These are phyloP conservation scores for Tuber magnatum DNA, from an alignment of 495 filamentous ascomycete genomes.

Conservation along the genomic window DNA sequence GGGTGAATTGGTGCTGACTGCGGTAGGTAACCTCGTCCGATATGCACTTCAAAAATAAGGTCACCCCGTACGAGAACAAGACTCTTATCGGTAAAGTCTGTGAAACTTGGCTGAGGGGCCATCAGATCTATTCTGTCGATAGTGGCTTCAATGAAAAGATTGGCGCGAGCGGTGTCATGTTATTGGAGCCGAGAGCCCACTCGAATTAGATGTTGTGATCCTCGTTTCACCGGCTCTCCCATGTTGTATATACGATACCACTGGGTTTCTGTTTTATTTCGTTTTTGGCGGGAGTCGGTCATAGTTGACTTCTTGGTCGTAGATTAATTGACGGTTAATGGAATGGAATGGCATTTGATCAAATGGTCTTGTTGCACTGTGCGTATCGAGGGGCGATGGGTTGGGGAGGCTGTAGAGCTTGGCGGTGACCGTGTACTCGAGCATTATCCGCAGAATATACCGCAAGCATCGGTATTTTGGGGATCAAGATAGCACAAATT, in stretches of 20 bases:
- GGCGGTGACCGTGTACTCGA: neutral
- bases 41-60: conserved; percentile 95
- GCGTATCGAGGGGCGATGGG: neutral
- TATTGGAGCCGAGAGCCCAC: conserved; percentile 43
- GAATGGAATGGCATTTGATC: neutral
- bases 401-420: neutral
- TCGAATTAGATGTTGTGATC: conserved; percentile 9
- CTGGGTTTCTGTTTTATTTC: neutral
- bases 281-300: neutral
- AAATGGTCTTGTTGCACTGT: neutral
- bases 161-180: conserved; percentile 53
- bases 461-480: neutral
- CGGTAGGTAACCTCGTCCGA: conserved; percentile 41
- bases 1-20: neutral
- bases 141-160: conserved; percentile 56
- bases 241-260: neutral
- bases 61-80: conserved; percentile 84
- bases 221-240: neutral
- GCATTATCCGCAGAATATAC: neutral
- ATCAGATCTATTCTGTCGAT: conserved; percentile 59
- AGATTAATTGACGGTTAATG: neutral
- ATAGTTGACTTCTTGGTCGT: neutral
- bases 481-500: neutral
- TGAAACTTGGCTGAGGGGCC: conserved; percentile 85
- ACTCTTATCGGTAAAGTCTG: conserved; percentile 69